Percentiles rank a stretch among this genome's conserved stretches.
phyloP scores from a whole-genome alignment of 2,329 filamentous ascomycete species.

The Peltaster fructicola region DNA sequence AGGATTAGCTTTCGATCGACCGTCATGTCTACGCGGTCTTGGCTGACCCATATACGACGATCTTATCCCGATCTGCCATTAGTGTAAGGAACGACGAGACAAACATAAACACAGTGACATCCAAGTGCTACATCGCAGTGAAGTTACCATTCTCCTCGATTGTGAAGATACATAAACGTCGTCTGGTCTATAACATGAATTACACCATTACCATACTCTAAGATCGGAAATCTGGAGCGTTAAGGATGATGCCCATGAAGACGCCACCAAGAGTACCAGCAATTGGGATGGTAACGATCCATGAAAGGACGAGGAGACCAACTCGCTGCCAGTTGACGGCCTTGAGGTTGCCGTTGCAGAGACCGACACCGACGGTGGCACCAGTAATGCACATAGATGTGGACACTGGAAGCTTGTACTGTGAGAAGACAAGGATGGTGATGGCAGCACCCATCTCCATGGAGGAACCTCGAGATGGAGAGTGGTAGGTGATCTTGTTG shows the following conservation, averaged over 20 bases:
- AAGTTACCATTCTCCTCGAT: too few species aligned
- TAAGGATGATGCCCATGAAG: conserved; percentile 45
- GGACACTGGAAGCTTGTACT: conserved; percentile 43
- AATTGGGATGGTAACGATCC: conserved; percentile 42
- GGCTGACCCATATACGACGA: too few species aligned
- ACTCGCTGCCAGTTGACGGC: conserved; percentile 48
- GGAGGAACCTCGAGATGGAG: conserved; percentile 39
- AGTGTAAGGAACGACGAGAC: too few species aligned
- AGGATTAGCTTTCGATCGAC: too few species aligned
- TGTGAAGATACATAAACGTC: too few species aligned
- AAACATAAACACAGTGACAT: too few species aligned
- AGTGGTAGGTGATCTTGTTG: conserved; percentile 42
- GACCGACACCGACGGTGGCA: conserved; percentile 43
- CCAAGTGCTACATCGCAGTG: too few species aligned
- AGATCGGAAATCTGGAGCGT: conserved; percentile 32
- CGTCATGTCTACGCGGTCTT: too few species aligned
- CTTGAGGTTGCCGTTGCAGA: conserved; percentile 40
- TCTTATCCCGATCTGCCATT: too few species aligned
- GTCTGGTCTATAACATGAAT: too few species aligned
- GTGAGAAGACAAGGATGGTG: conserved; percentile 46
- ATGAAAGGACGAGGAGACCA: conserved; percentile 40
- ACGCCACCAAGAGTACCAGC: conserved; percentile 41
- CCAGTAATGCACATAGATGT: conserved; percentile 49
- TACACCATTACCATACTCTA: too few species aligned
- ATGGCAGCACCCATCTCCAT: conserved; percentile 45